Evolutionary conservation across 2,329 filamentous ascomycete genomes (phyloP).

Genomic region (Trichoderma pleuroti): DNA sequence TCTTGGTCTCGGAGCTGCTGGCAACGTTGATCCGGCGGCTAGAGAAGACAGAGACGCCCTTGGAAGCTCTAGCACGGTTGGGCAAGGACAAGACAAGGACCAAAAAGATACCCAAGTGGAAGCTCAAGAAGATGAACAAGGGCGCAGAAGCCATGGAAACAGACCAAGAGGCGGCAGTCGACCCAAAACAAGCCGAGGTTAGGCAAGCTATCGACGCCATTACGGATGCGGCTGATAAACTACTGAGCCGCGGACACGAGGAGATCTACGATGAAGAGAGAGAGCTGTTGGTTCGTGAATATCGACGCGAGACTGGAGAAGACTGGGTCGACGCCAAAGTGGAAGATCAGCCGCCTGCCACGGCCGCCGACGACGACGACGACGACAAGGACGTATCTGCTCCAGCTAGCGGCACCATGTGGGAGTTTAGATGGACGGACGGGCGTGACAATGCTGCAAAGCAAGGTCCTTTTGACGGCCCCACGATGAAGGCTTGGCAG

Average conservation of each 20-base stretch:
- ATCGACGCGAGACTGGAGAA: slow-evolving; percentile 79
- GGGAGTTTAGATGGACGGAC: slow-evolving; percentile 93
- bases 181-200: slow-evolving; percentile 66
- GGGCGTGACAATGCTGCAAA: slow-evolving; percentile 72
- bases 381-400: slow-evolving; percentile 17
- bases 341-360: neutral
- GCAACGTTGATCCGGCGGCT: slow-evolving; percentile 68
- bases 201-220: slow-evolving; percentile 75
- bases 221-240: slow-evolving; percentile 83
- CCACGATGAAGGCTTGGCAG: slow-evolving; percentile 87
- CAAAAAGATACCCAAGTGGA: slow-evolving; percentile 60
- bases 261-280: slow-evolving; percentile 92
- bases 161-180: slow-evolving; percentile 51
- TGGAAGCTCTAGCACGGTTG: slow-evolving; percentile 82
- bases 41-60: slow-evolving; percentile 75
- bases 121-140: slow-evolving; percentile 64
- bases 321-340: slow-evolving; percentile 59
- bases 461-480: slow-evolving; percentile 83
- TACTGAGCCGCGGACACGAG: slow-evolving; percentile 75
- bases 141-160: slow-evolving; percentile 65
- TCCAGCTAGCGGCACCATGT: slow-evolving; percentile 39
- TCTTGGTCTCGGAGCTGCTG: slow-evolving; percentile 71
- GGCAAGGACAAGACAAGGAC: slow-evolving; percentile 65
- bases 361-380: neutral
- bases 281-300: slow-evolving; percentile 79